Percentiles rank a stretch among this genome's conserved stretches.
Conservation (phyloP, 257 asterid species). For the Datura wrightii region DNA sequence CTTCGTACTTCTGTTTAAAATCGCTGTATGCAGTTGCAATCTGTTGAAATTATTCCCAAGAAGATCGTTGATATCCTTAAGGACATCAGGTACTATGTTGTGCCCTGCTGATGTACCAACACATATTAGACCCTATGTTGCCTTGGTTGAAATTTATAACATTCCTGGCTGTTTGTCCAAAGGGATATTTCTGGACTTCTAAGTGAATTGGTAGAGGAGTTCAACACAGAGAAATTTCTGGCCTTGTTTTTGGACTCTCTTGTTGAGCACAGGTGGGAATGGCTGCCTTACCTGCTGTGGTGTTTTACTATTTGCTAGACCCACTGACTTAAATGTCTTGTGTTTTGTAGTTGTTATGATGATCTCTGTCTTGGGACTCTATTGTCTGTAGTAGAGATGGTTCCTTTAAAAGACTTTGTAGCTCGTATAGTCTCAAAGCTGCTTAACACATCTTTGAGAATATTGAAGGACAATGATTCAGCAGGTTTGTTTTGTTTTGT, state of each 20-base stretch:
- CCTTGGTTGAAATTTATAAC: conserved; percentile 1
- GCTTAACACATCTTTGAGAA: conserved; percentile 50
- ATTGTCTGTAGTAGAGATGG: conserved; percentile 54
- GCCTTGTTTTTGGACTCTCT: conserved; percentile 74
- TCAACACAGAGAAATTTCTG: conserved; percentile 77
- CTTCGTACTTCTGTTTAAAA: conserved; percentile 31
- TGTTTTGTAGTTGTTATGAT: conserved; percentile 65
- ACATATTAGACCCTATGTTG: background rate
- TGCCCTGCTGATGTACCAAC: conserved; percentile 13
- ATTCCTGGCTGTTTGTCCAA: conserved; percentile 36
- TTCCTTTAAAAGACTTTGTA: conserved; percentile 65
- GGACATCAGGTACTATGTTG: conserved; percentile 59
- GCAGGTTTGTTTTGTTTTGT: conserved; percentile 37
- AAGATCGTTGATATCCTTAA: conserved; percentile 63
- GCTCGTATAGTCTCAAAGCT: conserved; percentile 51
- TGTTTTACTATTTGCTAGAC: background rate
- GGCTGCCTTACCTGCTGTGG: conserved; percentile 17
- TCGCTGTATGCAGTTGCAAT: conserved; percentile 63
- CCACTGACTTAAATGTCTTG: background rate
- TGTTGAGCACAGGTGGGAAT: conserved; percentile 73
- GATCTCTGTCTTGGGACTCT: conserved; percentile 53
- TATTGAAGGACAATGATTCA: conserved; percentile 49
- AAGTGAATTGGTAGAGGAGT: conserved; percentile 64
- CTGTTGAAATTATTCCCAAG: conserved; percentile 72
- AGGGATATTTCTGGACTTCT: conserved; percentile 76